Evolutionary conservation across 208 protist genomes (phyloP), one percentile per base, ranked within the genome.

Genomic region (Acanthamoeba culbertsoni): DNA sequence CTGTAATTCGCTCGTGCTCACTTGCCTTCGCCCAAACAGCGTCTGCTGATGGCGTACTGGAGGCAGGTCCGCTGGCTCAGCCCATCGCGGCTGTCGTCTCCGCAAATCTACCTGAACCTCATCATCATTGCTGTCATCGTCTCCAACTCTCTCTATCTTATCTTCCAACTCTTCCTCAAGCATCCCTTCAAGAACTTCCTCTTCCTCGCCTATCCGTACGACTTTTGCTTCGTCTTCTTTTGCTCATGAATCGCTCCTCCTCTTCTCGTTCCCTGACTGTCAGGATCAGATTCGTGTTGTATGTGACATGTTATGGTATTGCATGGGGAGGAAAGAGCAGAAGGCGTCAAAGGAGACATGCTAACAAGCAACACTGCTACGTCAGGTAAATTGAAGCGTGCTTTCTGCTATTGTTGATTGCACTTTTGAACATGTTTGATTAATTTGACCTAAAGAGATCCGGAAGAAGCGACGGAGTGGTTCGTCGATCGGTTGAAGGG

Each of bases 181-280:
- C 82, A 90, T 5, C 82, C 82, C 51, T 90, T 90, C 82, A 90
- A 90, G 53, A 90, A 90, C 82, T 90, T 90, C 37, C 33, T 90
- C 37, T 90, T 90, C 31, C 55, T 90, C 46, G 35, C 65, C 55
- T 90, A 90, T 40, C 82, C 82, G 82, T 90, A 65, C 82, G 75
- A 23, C 16, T 26, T 46, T 26, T 77, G 35, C 40, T 73, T 37
- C 33, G 33, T 37, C 33, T 73, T 46, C 65, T 46, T 42, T 20
- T 77, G 6, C 37, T 73, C 33, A 55, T 55, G 12, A 55, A 12
- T 77, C 37, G 33, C 43, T 43, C 23, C 65, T 75, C 16, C 31
- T 23, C 31, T 2, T 77, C 16, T 23, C 37, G 31, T 45, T 40
- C 51, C 23, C 51, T 59, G 51, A n/a, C n/a, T n/a, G n/a, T n/a